phyloP scores from a whole-genome alignment of 2,329 filamentous ascomycete species.

The Metarhizium brunneum region DNA sequence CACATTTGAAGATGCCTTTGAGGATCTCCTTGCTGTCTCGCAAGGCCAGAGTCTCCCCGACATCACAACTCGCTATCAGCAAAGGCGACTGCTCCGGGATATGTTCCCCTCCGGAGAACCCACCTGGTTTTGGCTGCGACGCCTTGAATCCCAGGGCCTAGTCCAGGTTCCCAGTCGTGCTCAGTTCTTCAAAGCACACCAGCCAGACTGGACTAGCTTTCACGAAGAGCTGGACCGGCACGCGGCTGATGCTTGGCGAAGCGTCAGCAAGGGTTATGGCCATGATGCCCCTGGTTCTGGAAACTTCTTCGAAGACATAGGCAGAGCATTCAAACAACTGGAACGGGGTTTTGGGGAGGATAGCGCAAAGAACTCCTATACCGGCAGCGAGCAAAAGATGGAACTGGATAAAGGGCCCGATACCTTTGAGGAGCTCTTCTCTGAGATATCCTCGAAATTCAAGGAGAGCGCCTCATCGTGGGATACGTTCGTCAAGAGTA shows the following conservation, averaged over 20 bases:
- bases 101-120: slow-evolving; percentile 33
- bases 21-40: slow-evolving; percentile 44
- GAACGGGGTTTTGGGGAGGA: slow-evolving; percentile 5
- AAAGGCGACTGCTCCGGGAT: slow-evolving; percentile 25
- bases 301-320: slow-evolving; percentile 9
- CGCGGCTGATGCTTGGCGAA: slow-evolving; percentile 19
- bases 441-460: slow-evolving; percentile 26
- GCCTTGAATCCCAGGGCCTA: slow-evolving; percentile 28
- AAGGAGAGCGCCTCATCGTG: slow-evolving; percentile 29
- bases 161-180: slow-evolving; percentile 21
- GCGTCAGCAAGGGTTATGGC: slow-evolving; percentile 8
- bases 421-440: slow-evolving; percentile 33
- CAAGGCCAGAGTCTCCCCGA: slow-evolving; percentile 32
- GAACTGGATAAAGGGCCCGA: slow-evolving; percentile 14
- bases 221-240: slow-evolving; percentile 21
- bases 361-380: background rate
- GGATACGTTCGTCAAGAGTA: slow-evolving; percentile 28
- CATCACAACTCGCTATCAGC: slow-evolving; percentile 24
- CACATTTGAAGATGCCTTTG: slow-evolving; percentile 48
- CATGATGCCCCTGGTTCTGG: slow-evolving; percentile 6
- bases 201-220: slow-evolving; percentile 18
- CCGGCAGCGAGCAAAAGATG: background rate
- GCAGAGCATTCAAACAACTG: slow-evolving; percentile 8
- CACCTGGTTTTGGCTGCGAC: slow-evolving; percentile 30
- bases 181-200: slow-evolving; percentile 8